Percentiles rank a stretch among this genome's conserved stretches.
These are phyloP conservation scores for Recurvomyces mirabilis DNA, from an alignment of 495 filamentous ascomycete genomes.

Conservation along the genomic window DNA sequence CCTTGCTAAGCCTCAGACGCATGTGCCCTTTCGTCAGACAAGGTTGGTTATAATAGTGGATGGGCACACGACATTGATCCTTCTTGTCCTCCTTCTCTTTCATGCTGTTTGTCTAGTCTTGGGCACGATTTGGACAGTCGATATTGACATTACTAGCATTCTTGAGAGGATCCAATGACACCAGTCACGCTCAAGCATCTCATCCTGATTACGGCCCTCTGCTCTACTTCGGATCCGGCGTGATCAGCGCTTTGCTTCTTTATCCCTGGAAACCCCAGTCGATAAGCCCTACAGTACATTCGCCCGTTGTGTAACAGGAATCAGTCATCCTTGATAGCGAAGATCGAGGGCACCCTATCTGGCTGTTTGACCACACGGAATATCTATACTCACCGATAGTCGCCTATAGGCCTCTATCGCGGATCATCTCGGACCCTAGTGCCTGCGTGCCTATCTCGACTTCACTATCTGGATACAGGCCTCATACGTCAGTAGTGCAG, in stretches of 20 bases:
- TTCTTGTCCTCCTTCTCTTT: not conserved
- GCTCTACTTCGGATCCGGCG: not conserved
- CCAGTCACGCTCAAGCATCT: constrained; percentile 11
- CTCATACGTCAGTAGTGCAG: not conserved
- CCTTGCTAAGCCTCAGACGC: not conserved
- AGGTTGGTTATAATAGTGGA: too few species aligned
- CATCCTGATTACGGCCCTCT: constrained; percentile 10
- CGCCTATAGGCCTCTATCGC: too few species aligned
- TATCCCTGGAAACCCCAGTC: too few species aligned
- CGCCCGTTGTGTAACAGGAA: not conserved
- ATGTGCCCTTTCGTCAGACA: too few species aligned
- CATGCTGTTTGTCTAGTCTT: not conserved
- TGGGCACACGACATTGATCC: too few species aligned
- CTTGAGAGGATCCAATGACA: constrained; percentile 12
- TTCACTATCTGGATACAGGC: not conserved
- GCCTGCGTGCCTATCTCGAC: too few species aligned
- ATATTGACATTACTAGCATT: not conserved
- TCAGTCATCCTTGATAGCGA: not conserved
- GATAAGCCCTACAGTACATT: not conserved
- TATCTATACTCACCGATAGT: too few species aligned
- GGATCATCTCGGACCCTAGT: too few species aligned
- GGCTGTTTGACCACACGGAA: too few species aligned
- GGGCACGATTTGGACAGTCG: not conserved
- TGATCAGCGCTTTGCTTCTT: constrained; percentile 3
- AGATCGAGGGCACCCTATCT: too few species aligned